Percentiles rank a stretch among this genome's conserved stretches.
These are phyloP conservation scores for Leishmania mexicana DNA, from an alignment of 208 protist species.

Conservation along the genomic window DNA sequence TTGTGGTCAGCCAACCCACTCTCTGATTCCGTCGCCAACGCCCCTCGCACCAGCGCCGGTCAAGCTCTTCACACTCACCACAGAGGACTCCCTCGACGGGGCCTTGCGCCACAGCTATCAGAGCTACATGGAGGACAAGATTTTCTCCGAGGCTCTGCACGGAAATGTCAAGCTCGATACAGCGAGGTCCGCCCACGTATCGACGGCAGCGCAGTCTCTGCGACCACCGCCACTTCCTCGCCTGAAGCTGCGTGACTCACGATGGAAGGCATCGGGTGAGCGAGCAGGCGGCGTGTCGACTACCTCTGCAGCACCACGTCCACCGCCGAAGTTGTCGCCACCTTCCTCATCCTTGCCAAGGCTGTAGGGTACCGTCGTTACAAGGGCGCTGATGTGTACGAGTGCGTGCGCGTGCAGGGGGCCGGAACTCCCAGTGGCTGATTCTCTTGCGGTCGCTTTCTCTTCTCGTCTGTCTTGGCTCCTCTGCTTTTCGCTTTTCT, in stretches of 20 bases:
- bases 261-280: not conserved
- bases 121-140: conserved; percentile 75
- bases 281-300: not conserved
- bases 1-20: not conserved
- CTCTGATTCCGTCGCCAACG: not conserved
- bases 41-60: conserved; percentile 47
- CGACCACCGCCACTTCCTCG: not conserved
- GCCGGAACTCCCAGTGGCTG: not conserved
- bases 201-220: conserved; percentile 1
- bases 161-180: conserved; percentile 3
- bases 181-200: not conserved
- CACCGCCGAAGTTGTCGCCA: conserved; percentile 5
- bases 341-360: conserved; percentile 9
- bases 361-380: not conserved
- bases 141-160: conserved; percentile 42
- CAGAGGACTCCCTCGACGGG: conserved; percentile 43
- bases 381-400: not conserved
- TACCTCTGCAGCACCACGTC: not conserved
- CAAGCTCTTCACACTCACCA: conserved; percentile 89
- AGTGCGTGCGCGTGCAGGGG: not conserved
- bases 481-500: not conserved
- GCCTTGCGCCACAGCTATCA: conserved; percentile 67
- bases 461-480: conserved; percentile 7
- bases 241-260: not conserved
- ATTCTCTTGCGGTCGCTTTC: not conserved